These are phyloP conservation scores for Calocybe indica DNA, from an alignment of 768 basidiomycete species.

Conservation along the genomic window DNA sequence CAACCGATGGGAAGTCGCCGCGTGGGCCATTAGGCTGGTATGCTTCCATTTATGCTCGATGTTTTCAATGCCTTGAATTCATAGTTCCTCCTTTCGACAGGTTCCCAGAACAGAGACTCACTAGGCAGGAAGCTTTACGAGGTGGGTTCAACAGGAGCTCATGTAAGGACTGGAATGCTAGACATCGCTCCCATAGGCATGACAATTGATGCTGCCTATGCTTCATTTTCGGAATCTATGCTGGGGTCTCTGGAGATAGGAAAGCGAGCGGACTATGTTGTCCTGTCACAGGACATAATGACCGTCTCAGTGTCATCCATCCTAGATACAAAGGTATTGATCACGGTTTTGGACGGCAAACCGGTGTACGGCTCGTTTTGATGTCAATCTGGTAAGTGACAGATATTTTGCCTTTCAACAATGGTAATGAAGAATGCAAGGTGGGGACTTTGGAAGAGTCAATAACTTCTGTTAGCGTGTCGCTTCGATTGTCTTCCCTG, in stretches of 20 bases:
- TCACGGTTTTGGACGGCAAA: constrained; percentile 76
- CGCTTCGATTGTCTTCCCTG: no score
- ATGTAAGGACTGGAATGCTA: neutral
- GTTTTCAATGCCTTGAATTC: neutral
- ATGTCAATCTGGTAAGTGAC: no score
- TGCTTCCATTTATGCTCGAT: neutral
- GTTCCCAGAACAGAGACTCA: constrained; percentile 79
- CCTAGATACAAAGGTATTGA: constrained; percentile 58
- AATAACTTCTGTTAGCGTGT: no score
- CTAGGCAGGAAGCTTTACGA: constrained; percentile 70
- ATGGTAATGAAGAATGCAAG: no score
- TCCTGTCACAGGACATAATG: constrained; percentile 83
- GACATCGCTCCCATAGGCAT: constrained; percentile 44
- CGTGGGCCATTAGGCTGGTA: constrained; percentile 83
- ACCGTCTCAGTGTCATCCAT: constrained; percentile 50
- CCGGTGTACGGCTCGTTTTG: constrained; percentile 24
- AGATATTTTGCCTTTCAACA: no score
- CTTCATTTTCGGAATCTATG: constrained; percentile 68
- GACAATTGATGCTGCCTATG: constrained; percentile 85
- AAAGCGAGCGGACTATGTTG: constrained; percentile 81
- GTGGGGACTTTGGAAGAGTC: no score
- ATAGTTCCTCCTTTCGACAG: constrained; percentile 25
- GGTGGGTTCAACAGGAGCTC: constrained; percentile 28
- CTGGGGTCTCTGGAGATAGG: constrained; percentile 77
- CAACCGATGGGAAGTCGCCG: constrained; percentile 66